Conservation (phyloP, 2,329 filamentous ascomycete species). For the Ambrosiella cleistominuta region DNA sequence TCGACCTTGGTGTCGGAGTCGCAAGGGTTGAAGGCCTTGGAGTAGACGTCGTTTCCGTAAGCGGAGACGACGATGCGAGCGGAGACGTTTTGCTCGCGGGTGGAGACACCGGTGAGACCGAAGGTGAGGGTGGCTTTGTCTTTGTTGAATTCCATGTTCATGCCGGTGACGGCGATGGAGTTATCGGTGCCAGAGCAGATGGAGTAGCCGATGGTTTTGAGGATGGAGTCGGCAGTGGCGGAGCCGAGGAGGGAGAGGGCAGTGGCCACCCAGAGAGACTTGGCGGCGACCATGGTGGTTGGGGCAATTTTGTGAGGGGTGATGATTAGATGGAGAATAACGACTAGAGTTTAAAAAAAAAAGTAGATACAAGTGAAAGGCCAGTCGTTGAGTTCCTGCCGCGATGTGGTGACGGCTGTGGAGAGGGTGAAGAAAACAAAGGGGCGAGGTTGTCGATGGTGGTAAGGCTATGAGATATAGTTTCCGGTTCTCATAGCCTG, state of each 20-base stretch:
- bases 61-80: constrained; percentile 61
- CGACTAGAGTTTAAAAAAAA: not conserved
- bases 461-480: not conserved
- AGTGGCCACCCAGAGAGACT: constrained; percentile 16
- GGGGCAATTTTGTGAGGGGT: not conserved
- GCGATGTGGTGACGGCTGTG: too few species aligned
- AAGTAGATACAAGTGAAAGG: not conserved
- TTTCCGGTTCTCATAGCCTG: not conserved
- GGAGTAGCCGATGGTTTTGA: constrained; percentile 66
- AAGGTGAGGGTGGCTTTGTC: constrained; percentile 57
- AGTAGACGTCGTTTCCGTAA: constrained; percentile 69
- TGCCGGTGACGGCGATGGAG: constrained; percentile 50
- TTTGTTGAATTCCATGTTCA: constrained; percentile 67
- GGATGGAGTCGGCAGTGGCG: constrained; percentile 49
- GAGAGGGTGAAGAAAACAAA: too few species aligned
- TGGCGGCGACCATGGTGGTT: constrained; percentile 1
- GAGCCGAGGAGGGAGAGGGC: constrained; percentile 23
- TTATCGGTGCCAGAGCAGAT: constrained; percentile 38
- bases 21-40: constrained; percentile 71
- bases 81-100: constrained; percentile 59
- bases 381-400: too few species aligned
- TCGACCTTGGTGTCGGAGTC: constrained; percentile 39
- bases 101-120: constrained; percentile 64
- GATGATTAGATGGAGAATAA: not conserved
- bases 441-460: not conserved